These are phyloP conservation scores for Gossypium aridum DNA, from an alignment of 441 rosid species.

Conservation along the genomic window DNA sequence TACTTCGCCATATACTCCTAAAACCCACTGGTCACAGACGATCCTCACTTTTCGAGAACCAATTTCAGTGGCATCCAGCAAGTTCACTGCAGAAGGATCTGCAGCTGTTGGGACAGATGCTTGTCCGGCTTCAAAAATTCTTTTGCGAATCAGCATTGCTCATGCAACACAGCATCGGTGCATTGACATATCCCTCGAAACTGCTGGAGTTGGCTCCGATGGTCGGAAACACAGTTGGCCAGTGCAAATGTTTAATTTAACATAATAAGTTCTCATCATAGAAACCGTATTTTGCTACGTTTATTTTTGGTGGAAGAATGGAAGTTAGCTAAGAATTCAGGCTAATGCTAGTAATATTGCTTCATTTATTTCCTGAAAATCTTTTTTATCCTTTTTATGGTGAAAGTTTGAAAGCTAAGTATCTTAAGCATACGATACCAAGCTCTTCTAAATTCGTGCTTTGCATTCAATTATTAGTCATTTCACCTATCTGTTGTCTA, in stretches of 20 bases:
- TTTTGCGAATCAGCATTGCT: constrained; percentile 72
- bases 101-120: constrained; percentile 40
- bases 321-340: background rate
- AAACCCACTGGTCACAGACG: constrained; percentile 93
- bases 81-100: constrained; percentile 10
- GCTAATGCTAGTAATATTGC: background rate
- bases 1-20: constrained; percentile 72
- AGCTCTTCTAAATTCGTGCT: no score
- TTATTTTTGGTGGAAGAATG: background rate
- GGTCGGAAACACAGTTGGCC: constrained; percentile 62
- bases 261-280: background rate
- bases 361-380: background rate
- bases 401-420: background rate
- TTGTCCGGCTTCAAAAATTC: constrained; percentile 56
- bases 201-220: constrained; percentile 38
- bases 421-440: background rate
- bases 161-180: constrained; percentile 72
- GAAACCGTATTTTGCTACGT: background rate
- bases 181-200: constrained; percentile 78
- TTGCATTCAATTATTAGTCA: no score
- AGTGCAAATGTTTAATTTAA: constrained; percentile 64
- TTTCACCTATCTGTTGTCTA: no score
- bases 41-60: constrained; percentile 75
- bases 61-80: constrained; percentile 39
- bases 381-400: background rate